Evolutionary conservation across 2,329 filamentous ascomycete species (phyloP), one percentile per base, ranked within the genome.

Genomic region (Colletotrichum chlorophyti): DNA sequence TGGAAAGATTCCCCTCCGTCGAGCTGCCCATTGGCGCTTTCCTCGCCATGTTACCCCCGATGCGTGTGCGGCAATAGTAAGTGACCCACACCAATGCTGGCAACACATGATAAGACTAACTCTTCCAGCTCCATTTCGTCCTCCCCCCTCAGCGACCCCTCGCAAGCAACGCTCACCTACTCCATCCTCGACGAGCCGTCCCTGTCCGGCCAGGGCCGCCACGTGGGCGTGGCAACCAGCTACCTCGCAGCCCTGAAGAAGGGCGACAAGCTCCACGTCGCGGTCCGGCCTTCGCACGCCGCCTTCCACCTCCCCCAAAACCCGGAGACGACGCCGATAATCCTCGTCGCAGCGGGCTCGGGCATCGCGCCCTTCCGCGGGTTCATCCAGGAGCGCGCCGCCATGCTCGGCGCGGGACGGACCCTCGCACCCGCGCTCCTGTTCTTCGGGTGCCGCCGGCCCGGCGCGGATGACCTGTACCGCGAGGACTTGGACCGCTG

Each of bases 11-110:
- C 65, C 76, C 80, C 0, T 68, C 72, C 0, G 77, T 87, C 17
- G 69, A 79, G 1, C 70, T 90, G 0, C 76, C 86, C 0, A 76
- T 91, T 17, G 79, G 79, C 3, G 74, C 81, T 9, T 91, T 87
- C 70, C 74, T 91, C 7, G 75, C 79, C 12, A 84, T 89, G 76
- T 80, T 90, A 2, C 85, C 86, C 0, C 84, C 88, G 0, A 87
- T 91, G 82, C 65, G 72, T 3, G 63, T 69, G 2, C 66, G 74
- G 0, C 72, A 74, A 55, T 76, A 75, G 60, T 65, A 54, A 53
- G 64, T 58, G 6, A 4, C 10, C 12, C 11, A 9, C 9, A 12
- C n/a, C n/a, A n/a, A n/a, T n/a, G n/a, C n/a, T n/a, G n/a, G n/a
- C n/a, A n/a, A n/a, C n/a, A n/a, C n/a, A n/a, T n/a, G n/a, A n/a